phyloP scores from a whole-genome alignment of 1,284 basidiomycete species.

The Tylopilus sp. region DNA sequence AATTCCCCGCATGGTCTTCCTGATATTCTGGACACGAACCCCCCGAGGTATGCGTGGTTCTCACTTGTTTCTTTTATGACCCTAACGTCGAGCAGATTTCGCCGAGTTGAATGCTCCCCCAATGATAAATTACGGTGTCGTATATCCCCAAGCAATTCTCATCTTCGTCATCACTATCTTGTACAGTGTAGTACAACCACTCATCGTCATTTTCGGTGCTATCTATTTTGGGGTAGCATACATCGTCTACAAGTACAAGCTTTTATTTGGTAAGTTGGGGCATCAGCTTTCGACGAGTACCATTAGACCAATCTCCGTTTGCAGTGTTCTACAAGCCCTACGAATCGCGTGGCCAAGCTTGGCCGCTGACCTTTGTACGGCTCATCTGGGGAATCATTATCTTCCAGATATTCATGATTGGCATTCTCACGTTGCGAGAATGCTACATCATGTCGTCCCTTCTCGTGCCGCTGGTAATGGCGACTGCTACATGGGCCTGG shows the following conservation, averaged over 20 bases:
- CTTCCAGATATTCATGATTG: slow-evolving; percentile 90
- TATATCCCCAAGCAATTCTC: slow-evolving; percentile 93
- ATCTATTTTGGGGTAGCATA: slow-evolving; percentile 94
- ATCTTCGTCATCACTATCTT: slow-evolving; percentile 94
- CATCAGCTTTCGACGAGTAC: background rate
- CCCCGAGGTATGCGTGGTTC: slow-evolving; percentile 64
- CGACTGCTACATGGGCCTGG: slow-evolving; percentile 79
- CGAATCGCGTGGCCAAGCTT: slow-evolving; percentile 89
- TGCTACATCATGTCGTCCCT: slow-evolving; percentile 74
- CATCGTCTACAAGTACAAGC: slow-evolving; percentile 96
- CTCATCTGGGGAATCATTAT: slow-evolving; percentile 86
- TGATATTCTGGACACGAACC: slow-evolving; percentile 74
- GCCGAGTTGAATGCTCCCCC: slow-evolving; percentile 97
- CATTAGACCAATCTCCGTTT: slow-evolving; percentile 1
- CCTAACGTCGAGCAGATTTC: slow-evolving; percentile 55
- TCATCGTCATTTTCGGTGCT: slow-evolving; percentile 92
- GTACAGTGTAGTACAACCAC: slow-evolving; percentile 92
- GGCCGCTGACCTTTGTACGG: slow-evolving; percentile 88
- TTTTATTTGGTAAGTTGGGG: slow-evolving; percentile 76
- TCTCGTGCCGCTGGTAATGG: slow-evolving; percentile 74
- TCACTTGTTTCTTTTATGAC: background rate
- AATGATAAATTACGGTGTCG: slow-evolving; percentile 90
- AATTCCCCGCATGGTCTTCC: slow-evolving; percentile 68
- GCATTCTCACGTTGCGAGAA: slow-evolving; percentile 84
- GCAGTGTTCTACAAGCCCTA: slow-evolving; percentile 91